Base-by-base conservation (phyloP, 2,329 filamentous ascomycete genomes). In the Sporothrix variecibatus region DNA sequence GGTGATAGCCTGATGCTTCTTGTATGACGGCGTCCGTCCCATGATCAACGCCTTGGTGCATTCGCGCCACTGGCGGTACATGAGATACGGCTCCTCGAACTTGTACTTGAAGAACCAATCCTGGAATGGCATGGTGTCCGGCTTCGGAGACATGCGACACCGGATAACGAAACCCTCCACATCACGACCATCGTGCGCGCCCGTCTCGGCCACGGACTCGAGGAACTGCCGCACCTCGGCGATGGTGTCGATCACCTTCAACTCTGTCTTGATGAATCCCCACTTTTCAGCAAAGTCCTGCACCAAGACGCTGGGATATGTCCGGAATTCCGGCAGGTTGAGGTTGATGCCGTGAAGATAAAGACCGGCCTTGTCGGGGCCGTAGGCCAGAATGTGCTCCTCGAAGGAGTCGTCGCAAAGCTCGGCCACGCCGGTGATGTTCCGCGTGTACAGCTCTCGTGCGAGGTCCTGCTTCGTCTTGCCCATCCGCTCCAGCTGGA, bases 81-180 rank as follows among this genome's bases (percentile, higher is more conserved):
- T 97, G 75, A 99, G 85, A 81, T 99, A 99, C 0, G 96, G 96
- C 84, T 99, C 96, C 80, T 99, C 96, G 75, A 99, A 99, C 84
- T 99, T 99, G 89, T 95, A 99, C 83, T 99, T 99, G 91, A 99
- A 99, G 83, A 99, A 99, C 96, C 96, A 99, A 81, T 99, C 95
- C n/a, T 89, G 84, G 81, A 91, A 96, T 0, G 89, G 87, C 1
- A 81, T 82, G 17, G 81, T 80, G 0, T 82, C 84, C 0, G 85
- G 84, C 38, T 90, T 82, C n/a, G 83, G 80, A 20, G 87, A 85
- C 85, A 86, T 90, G 84, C 90, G 93, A 87, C 96, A 98, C 73
- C 96, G 92, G 78, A 99, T 92, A 74, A 99, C 96, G 78, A 99
- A 99, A 3, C 96, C 96, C 83, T 99, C 96, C 0, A 97, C 95